Conservation (phyloP, 768 basidiomycete genomes). For the Calocybe gangraenosa region DNA sequence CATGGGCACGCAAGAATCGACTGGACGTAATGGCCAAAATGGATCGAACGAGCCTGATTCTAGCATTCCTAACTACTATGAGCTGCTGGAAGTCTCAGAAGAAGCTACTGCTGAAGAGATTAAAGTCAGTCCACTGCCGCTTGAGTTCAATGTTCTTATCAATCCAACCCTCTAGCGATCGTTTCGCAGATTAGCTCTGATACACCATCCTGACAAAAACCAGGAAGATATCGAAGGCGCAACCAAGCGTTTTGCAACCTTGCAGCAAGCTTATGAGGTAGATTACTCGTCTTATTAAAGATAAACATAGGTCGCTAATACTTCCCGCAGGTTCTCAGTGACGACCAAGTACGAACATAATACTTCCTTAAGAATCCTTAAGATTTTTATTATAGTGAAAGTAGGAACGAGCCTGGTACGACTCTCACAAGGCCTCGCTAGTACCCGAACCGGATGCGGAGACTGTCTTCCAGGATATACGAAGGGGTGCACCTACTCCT, state of each 20-base stretch:
- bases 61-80: conserved; percentile 66
- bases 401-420: conserved; percentile 99
- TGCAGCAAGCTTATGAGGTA: conserved; percentile 97
- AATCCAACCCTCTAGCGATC: conserved; percentile 48
- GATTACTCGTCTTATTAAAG: conserved; percentile 15
- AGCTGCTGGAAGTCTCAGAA: conserved; percentile 76
- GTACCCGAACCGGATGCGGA: conserved; percentile 80
- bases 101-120: conserved; percentile 86
- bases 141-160: not conserved
- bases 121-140: conserved; percentile 44
- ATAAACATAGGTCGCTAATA: conserved; percentile 2
- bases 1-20: conserved; percentile 74
- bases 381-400: conserved; percentile 26
- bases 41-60: conserved; percentile 11
- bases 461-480: conserved; percentile 81
- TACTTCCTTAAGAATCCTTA: not conserved
- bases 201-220: conserved; percentile 91
- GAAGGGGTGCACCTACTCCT: conserved; percentile 58
- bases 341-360: conserved; percentile 73
- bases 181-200: conserved; percentile 78
- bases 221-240: conserved; percentile 76
- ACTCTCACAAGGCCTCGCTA: conserved; percentile 82
- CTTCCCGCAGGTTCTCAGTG: conserved; percentile 70
- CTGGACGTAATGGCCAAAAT: conserved; percentile 27
- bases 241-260: conserved; percentile 77